phyloP scores from a whole-genome alignment of 495 filamentous ascomycete genomes.

The Tetracladium marchalianum region DNA sequence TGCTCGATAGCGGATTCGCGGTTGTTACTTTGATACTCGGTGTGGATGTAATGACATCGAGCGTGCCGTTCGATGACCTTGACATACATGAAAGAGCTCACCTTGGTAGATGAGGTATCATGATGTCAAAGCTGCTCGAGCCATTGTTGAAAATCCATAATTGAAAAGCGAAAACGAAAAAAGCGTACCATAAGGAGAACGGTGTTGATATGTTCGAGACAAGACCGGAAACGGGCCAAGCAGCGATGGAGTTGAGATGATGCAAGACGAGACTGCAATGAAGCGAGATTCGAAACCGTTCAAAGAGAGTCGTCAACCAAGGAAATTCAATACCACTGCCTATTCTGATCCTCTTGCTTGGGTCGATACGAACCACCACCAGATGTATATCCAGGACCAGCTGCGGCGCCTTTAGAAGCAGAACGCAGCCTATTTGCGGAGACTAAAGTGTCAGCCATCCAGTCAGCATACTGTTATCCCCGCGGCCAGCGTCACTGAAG shows the following conservation, averaged over 20 bases:
- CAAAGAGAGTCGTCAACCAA: constrained; percentile 17
- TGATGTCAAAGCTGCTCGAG: constrained; percentile 20
- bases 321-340: constrained; percentile 50
- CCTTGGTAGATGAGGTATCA: constrained; percentile 12
- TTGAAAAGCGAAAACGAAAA: constrained; percentile 16
- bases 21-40: constrained; percentile 12
- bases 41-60: constrained; percentile 20
- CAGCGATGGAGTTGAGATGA: constrained; percentile 17
- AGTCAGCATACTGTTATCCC: constrained; percentile 60
- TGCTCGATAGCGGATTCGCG: constrained; percentile 6
- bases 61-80: constrained; percentile 22
- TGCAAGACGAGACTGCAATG: constrained; percentile 18
- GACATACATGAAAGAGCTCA: constrained; percentile 12
- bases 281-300: constrained; percentile 14
- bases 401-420: constrained; percentile 77
- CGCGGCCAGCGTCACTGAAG: constrained; percentile 64
- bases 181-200: constrained; percentile 19
- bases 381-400: constrained; percentile 45
- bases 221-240: constrained; percentile 11
- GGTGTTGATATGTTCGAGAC: constrained; percentile 12
- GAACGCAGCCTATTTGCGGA: constrained; percentile 91
- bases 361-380: constrained; percentile 56
- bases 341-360: constrained; percentile 57
- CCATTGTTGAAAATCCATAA: constrained; percentile 18
- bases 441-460: constrained; percentile 81